Evolutionary conservation across 1,284 basidiomycete genomes (phyloP).

Genomic region (Agroathelia rolfsii): DNA sequence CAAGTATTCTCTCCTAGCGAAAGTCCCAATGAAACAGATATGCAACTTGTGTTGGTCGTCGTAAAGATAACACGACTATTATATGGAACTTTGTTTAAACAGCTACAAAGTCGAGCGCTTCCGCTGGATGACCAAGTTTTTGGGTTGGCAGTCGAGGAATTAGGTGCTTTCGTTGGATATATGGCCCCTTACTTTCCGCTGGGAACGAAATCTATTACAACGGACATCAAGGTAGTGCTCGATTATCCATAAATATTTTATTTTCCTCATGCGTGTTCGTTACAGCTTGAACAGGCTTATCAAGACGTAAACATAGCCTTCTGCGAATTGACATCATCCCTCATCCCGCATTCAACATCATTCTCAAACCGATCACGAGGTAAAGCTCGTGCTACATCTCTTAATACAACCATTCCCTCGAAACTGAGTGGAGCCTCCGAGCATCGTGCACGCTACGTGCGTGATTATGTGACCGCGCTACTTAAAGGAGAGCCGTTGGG

Average conservation of each 20-base stretch:
- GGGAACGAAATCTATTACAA: constrained; percentile 26
- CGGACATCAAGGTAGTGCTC: constrained; percentile 45
- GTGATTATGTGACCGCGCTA: constrained; percentile 66
- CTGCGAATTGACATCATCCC: constrained; percentile 65
- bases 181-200: constrained; percentile 85
- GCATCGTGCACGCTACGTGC: constrained; percentile 36
- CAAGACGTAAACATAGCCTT: constrained; percentile 67
- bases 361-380: constrained; percentile 9
- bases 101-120: constrained; percentile 14
- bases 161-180: constrained; percentile 54
- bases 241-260: constrained; percentile 4
- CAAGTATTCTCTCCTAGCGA: constrained; percentile 61
- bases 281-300: constrained; percentile 48
- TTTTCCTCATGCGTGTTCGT: constrained; percentile 8
- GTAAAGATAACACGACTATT: constrained; percentile 54
- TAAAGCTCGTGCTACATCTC: constrained; percentile 6
- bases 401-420: constrained; percentile 9
- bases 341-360: constrained; percentile 42
- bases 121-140: constrained; percentile 13
- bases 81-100: constrained; percentile 51
- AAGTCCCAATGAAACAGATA: constrained; percentile 45
- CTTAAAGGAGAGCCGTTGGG: constrained; percentile 46
- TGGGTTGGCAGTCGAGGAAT: constrained; percentile 32
- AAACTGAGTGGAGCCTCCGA: constrained; percentile 13
- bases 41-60: constrained; percentile 54